phyloP scores from a whole-genome alignment of 2,329 filamentous ascomycete genomes.

The Ascochyta fabae region DNA sequence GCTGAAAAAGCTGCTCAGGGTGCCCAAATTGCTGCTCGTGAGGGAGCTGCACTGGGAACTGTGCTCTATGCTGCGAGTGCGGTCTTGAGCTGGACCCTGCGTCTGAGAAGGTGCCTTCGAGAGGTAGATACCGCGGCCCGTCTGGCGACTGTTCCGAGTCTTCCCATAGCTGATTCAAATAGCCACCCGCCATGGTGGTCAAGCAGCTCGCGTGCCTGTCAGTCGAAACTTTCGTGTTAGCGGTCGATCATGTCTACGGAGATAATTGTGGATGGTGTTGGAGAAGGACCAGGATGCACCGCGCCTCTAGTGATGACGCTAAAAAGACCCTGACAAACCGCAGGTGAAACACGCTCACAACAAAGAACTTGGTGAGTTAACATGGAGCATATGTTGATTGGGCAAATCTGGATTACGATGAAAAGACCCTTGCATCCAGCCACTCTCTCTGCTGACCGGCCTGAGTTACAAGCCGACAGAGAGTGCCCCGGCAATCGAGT shows the following conservation, averaged over 20 bases:
- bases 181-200: slow-evolving; percentile 32
- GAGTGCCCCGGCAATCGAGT: background rate
- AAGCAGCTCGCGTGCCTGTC: slow-evolving; percentile 11
- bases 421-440: background rate
- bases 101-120: slow-evolving; percentile 29
- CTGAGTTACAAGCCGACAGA: background rate
- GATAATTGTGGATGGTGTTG: slow-evolving; percentile 7
- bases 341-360: background rate
- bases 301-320: background rate
- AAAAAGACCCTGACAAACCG: slow-evolving; percentile 15
- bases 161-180: slow-evolving; percentile 31
- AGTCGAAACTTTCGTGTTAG: slow-evolving; percentile 22
- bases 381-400: too few relatives aligned
- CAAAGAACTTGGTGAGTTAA: background rate
- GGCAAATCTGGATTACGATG: too few relatives aligned
- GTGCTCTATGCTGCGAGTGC: slow-evolving; percentile 6
- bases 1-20: slow-evolving; percentile 28
- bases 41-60: slow-evolving; percentile 23
- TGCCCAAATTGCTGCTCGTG: slow-evolving; percentile 24
- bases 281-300: slow-evolving; percentile 12
- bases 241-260: slow-evolving; percentile 26
- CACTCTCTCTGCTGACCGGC: background rate
- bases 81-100: slow-evolving; percentile 18
- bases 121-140: slow-evolving; percentile 29
- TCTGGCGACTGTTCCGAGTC: slow-evolving; percentile 21